Base-by-base conservation (phyloP, 768 basidiomycete genomes). In the Dendrothele bispora region DNA sequence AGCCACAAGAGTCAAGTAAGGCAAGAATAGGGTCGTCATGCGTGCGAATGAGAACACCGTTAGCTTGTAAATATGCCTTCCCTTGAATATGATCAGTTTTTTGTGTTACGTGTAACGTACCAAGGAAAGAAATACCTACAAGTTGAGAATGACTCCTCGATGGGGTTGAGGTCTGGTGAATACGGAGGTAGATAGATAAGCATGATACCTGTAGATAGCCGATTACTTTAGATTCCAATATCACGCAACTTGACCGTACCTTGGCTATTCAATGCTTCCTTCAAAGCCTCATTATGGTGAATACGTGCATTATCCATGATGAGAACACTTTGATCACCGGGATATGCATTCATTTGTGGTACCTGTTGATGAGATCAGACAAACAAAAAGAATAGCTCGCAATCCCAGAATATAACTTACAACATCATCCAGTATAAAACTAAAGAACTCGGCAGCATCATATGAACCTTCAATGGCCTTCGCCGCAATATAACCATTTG, bases 371-470 rank as follows among this genome's bases (percentile, higher is more conserved):
- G n/a, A n/a, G n/a, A 29, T 2, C 8, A 20, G 32, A n/a, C n/a
- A 46, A 27, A 34, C 44, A 27, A 35, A 34, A n/a, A 14, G 5
- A 18, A 40, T 24, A 7, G 7, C 12, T 6, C 37, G 21, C 18
- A 28, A 17, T 11, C 20, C 29, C 35, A 29, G 14, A 45, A 38
- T 30, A 43, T 15, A 7, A 61, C 66, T 21, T 43, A 71, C 69
- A 30, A 72, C 60, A 48, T 70, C 56, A 41, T 69, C 59, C 7
- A 58, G 49, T 26, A 74, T 59, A 50, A 70, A 74, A 43, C 72
- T 58, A 55, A 59, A 61, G 46, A 73, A 72, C 28, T 61, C 55
- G 1, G 51, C 48, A 2, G 54, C 54, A 55, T 71, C 56, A 37
- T 70, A 54, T 5, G 69, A 70, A 21, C 69, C 71, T 22, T 55